Evolutionary conservation across 306 rosid species (phyloP).

Genomic region (Begonia peltatifolia): DNA sequence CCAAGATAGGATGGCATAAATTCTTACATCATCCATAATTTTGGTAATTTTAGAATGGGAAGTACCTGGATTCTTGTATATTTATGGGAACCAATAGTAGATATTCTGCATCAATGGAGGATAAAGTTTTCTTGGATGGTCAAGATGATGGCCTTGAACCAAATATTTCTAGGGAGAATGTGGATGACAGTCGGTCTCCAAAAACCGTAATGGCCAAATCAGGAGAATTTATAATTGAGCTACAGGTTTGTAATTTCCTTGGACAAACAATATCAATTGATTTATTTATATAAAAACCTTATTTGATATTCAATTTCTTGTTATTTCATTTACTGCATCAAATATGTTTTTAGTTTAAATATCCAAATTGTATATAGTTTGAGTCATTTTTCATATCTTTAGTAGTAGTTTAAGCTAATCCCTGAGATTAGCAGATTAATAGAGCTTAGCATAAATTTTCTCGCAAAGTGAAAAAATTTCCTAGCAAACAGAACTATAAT

Average conservation of each 20-base stretch:
- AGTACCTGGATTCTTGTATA: conserved; percentile 72
- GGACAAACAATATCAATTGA: too few relatives aligned
- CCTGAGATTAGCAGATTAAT: too few relatives aligned
- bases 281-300: too few relatives aligned
- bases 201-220: conserved; percentile 23
- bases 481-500: too few relatives aligned
- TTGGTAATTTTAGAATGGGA: conserved; percentile 47
- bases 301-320: too few relatives aligned
- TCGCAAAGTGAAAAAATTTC: too few relatives aligned
- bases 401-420: too few relatives aligned
- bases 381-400: too few relatives aligned
- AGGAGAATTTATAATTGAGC: conserved; percentile 51
- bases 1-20: neutral
- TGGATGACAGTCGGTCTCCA: conserved; percentile 23
- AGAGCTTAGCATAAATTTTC: too few relatives aligned
- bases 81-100: conserved; percentile 80
- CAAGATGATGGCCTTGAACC: conserved; percentile 23
- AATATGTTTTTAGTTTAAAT: too few relatives aligned
- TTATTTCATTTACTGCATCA: too few relatives aligned
- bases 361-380: too few relatives aligned
- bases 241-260: conserved; percentile 35
- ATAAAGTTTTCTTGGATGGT: conserved; percentile 48
- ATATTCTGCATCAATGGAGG: conserved; percentile 59
- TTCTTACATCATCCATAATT: conserved; percentile 6
- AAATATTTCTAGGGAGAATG: conserved; percentile 22